These are phyloP conservation scores for Suillus discolor DNA, from an alignment of 768 basidiomycete species.

Conservation along the genomic window DNA sequence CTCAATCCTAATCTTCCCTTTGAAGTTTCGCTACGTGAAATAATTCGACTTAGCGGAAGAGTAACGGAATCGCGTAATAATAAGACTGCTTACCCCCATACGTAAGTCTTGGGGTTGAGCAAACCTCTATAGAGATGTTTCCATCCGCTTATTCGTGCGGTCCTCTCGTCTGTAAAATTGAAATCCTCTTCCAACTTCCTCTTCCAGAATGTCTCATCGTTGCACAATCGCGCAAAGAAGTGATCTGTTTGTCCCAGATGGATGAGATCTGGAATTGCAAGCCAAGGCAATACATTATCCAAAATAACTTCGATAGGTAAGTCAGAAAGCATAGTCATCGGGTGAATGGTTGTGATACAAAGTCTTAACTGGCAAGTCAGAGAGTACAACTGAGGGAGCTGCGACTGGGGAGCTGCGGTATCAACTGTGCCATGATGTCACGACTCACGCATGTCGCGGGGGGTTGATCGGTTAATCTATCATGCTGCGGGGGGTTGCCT, in stretches of 20 bases:
- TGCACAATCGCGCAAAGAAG: conserved; percentile 59
- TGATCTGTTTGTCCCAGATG: conserved; percentile 63
- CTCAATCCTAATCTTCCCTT: conserved; percentile 67
- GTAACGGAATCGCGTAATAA: neutral
- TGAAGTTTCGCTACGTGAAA: conserved; percentile 50
- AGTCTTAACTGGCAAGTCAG: conserved; percentile 64
- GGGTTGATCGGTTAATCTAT: neutral
- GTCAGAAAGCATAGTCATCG: conserved; percentile 46
- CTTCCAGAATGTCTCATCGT: conserved; percentile 83
- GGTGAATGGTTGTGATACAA: conserved; percentile 52
- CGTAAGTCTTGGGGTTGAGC: conserved; percentile 50
- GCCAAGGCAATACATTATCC: conserved; percentile 66
- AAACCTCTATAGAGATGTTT: conserved; percentile 78
- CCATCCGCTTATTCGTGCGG: conserved; percentile 78
- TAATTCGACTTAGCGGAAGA: conserved; percentile 11
- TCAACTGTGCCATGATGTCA: conserved; percentile 13
- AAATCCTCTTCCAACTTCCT: conserved; percentile 67
- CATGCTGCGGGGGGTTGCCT: neutral
- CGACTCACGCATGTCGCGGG: neutral
- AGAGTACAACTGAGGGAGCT: conserved; percentile 23
- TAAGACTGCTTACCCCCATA: conserved; percentile 57
- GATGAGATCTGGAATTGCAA: conserved; percentile 58
- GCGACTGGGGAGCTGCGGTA: conserved; percentile 2
- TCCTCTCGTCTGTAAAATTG: conserved; percentile 73
- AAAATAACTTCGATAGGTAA: conserved; percentile 79